These are phyloP conservation scores for Aureobasidium namibiae DNA, from an alignment of 2,329 filamentous ascomycete genomes.

Conservation along the genomic window DNA sequence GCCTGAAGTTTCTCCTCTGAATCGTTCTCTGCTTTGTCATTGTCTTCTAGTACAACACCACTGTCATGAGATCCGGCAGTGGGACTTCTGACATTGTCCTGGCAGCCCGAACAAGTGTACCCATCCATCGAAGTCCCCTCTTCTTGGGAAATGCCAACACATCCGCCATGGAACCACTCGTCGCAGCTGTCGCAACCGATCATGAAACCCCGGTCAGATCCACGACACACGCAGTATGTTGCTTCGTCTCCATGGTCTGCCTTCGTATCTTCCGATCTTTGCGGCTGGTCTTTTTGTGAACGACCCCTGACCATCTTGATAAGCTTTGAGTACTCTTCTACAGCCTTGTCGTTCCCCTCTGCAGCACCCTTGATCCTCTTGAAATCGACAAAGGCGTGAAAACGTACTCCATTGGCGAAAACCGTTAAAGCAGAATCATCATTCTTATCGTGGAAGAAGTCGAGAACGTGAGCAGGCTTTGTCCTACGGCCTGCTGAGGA, in stretches of 20 bases:
- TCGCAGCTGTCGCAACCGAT: slow-evolving; percentile 75
- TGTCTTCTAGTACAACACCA: slow-evolving; percentile 14
- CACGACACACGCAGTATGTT: slow-evolving; percentile 4
- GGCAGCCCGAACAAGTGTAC: neutral
- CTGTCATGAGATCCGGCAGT: slow-evolving; percentile 3
- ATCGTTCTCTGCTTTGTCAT: slow-evolving; percentile 13
- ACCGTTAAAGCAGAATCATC: slow-evolving; percentile 26
- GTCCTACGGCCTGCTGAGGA: slow-evolving; percentile 8
- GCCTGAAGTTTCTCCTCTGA: slow-evolving; percentile 21
- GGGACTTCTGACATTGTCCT: neutral
- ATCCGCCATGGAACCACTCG: slow-evolving; percentile 77
- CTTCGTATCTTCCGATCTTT: slow-evolving; percentile 5
- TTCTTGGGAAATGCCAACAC: slow-evolving; percentile 48
- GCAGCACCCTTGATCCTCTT: slow-evolving; percentile 18
- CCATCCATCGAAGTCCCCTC: slow-evolving; percentile 10
- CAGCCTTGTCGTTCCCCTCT: slow-evolving; percentile 8
- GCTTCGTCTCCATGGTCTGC: slow-evolving; percentile 13
- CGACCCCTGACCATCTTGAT: slow-evolving; percentile 17
- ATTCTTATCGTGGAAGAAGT: slow-evolving; percentile 27
- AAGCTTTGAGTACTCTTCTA: slow-evolving; percentile 19
- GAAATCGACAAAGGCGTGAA: slow-evolving; percentile 26
- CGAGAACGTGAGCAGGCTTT: slow-evolving; percentile 19
- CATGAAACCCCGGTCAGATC: slow-evolving; percentile 41
- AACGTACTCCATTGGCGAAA: slow-evolving; percentile 23
- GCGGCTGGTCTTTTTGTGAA: neutral